phyloP scores from a whole-genome alignment of 1,284 basidiomycete species.

The Porogramme epimiltina region DNA sequence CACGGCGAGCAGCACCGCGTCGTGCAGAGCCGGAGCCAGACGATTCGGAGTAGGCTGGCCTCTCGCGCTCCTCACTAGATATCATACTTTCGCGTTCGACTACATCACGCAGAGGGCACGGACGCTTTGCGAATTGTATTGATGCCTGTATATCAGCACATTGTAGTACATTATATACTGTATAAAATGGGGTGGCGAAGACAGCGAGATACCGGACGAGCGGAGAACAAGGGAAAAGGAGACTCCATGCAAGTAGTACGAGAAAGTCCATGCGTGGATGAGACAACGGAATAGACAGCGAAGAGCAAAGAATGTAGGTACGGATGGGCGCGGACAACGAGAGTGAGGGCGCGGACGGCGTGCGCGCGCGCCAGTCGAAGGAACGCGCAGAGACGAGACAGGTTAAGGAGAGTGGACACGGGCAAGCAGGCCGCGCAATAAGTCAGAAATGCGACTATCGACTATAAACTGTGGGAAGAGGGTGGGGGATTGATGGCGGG shows the following conservation, averaged over 20 bases:
- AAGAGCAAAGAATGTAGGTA: background rate
- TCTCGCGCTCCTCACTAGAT: background rate
- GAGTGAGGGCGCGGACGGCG: constrained; percentile 8
- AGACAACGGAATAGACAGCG: background rate
- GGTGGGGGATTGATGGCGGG: background rate
- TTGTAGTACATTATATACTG: constrained; percentile 29
- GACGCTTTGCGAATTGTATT: constrained; percentile 11
- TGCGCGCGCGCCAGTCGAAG: constrained; percentile 2
- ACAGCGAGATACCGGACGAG: constrained; percentile 14
- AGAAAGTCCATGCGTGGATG: constrained; percentile 1
- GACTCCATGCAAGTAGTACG: background rate
- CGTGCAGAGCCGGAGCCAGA: constrained; percentile 7
- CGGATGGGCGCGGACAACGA: constrained; percentile 1
- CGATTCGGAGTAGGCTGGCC: constrained; percentile 15
- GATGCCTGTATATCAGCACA: constrained; percentile 26
- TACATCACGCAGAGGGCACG: background rate
- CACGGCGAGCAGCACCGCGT: background rate
- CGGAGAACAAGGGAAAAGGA: background rate
- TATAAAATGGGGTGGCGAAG: constrained; percentile 16
- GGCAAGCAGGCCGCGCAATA: background rate
- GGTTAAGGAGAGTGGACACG: constrained; percentile 6
- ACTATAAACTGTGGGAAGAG: background rate
- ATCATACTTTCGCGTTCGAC: background rate
- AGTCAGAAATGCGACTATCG: background rate
- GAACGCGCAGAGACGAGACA: background rate